These are phyloP conservation scores for Candida fluviatilis DNA, from an alignment of 805 yeast species.

Conservation along the genomic window DNA sequence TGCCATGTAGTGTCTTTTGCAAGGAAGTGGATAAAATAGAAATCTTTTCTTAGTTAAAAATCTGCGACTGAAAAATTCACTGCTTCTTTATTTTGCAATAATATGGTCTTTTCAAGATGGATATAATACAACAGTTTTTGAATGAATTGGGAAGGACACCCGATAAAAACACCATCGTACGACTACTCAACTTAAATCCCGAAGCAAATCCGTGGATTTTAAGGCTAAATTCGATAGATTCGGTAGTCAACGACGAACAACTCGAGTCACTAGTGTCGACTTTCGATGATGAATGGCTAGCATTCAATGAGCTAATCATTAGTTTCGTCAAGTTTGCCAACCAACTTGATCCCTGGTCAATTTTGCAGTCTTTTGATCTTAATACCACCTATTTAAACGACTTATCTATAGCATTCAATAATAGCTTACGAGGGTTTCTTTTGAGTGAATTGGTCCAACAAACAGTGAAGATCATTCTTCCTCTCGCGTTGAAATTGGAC, in stretches of 20 bases:
- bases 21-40: too few species aligned
- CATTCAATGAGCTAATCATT: slow-evolving; percentile 41
- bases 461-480: slow-evolving; percentile 36
- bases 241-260: slow-evolving; percentile 11
- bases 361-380: slow-evolving; percentile 51
- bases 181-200: slow-evolving; percentile 23
- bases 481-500: slow-evolving; percentile 41
- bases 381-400: slow-evolving; percentile 45
- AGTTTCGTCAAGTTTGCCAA: slow-evolving; percentile 46
- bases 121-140: slow-evolving; percentile 16
- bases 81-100: too few species aligned
- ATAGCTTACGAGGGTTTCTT: slow-evolving; percentile 36
- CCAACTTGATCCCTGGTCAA: slow-evolving; percentile 52
- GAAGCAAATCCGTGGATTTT: slow-evolving; percentile 22
- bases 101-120: slow-evolving; percentile 11
- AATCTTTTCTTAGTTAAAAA: neutral
- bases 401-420: slow-evolving; percentile 46
- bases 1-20: neutral
- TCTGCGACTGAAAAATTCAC: neutral
- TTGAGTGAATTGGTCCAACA: slow-evolving; percentile 33
- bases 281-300: slow-evolving; percentile 37
- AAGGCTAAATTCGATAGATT: slow-evolving; percentile 17
- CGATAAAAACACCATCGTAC: neutral
- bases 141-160: slow-evolving; percentile 13
- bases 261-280: slow-evolving; percentile 14